phyloP scores from a whole-genome alignment of 805 yeast genomes.

The Pichia insulana region DNA sequence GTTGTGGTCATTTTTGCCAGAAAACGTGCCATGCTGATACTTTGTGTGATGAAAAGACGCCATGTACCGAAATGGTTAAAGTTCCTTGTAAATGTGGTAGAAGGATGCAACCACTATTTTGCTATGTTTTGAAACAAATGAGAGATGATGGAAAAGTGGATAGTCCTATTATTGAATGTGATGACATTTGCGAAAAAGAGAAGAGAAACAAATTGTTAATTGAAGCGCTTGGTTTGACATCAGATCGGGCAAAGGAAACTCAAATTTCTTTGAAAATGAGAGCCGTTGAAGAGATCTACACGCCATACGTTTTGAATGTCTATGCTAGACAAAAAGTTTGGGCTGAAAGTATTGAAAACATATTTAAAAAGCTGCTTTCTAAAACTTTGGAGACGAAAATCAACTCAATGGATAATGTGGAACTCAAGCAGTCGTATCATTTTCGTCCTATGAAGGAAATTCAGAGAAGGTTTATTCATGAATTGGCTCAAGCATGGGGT shows the following conservation, averaged over 20 bases:
- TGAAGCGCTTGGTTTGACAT: slow-evolving; percentile 42
- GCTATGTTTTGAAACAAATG: slow-evolving; percentile 33
- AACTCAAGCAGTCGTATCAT: slow-evolving; percentile 31
- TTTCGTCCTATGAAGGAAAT: slow-evolving; percentile 68
- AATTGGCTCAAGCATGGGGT: slow-evolving; percentile 49
- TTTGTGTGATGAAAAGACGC: slow-evolving; percentile 42
- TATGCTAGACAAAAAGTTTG: slow-evolving; percentile 53
- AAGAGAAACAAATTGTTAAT: slow-evolving; percentile 55
- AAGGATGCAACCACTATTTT: slow-evolving; percentile 35
- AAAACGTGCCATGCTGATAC: slow-evolving; percentile 50
- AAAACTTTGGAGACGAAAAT: slow-evolving; percentile 5
- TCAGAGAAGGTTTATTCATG: slow-evolving; percentile 66
- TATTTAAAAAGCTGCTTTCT: slow-evolving; percentile 35
- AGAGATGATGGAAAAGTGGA: slow-evolving; percentile 1
- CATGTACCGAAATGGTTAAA: slow-evolving; percentile 43
- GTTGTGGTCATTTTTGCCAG: slow-evolving; percentile 65
- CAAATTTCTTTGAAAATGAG: slow-evolving; percentile 19
- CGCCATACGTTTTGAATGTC: slow-evolving; percentile 37
- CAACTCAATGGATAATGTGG: slow-evolving; percentile 1
- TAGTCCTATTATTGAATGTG: slow-evolving; percentile 42
- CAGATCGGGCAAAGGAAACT: slow-evolving; percentile 9
- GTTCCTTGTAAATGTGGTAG: slow-evolving; percentile 63
- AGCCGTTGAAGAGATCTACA: slow-evolving; percentile 30
- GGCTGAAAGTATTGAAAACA: slow-evolving; percentile 57
- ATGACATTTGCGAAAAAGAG: slow-evolving; percentile 55